Percentiles rank a stretch among this genome's conserved stretches.
phyloP scores from a whole-genome alignment of 495 filamentous ascomycete genomes.

The Penicillium crystallinum region DNA sequence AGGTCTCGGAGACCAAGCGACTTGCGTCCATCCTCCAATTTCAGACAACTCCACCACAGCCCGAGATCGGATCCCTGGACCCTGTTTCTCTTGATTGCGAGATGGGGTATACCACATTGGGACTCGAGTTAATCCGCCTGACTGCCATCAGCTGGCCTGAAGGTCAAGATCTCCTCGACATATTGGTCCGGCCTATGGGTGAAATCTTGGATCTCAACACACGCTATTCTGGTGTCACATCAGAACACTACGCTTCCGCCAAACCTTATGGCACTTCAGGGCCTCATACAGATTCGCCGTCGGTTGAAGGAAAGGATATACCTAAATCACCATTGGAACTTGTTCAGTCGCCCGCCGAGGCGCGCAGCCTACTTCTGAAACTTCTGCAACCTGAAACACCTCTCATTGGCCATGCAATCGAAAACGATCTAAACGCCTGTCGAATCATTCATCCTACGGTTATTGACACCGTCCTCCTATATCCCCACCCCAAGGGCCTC shows the following conservation, averaged over 20 bases:
- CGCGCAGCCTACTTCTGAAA: constrained; percentile 66
- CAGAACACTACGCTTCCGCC: constrained; percentile 67
- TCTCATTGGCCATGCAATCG: constrained; percentile 86
- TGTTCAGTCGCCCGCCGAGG: constrained; percentile 63
- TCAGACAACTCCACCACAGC: constrained; percentile 63
- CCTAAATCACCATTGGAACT: constrained; percentile 50
- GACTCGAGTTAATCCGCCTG: constrained; percentile 82
- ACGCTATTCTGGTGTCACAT: constrained; percentile 77
- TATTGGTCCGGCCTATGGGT: constrained; percentile 79
- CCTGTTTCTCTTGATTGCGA: constrained; percentile 89
- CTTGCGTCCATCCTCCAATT: constrained; percentile 78
- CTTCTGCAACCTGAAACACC: constrained; percentile 69
- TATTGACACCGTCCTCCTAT: constrained; percentile 83
- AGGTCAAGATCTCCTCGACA: constrained; percentile 68
- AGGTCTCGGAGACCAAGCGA: constrained; percentile 66
- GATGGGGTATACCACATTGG: constrained; percentile 88
- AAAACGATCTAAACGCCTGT: constrained; percentile 84
- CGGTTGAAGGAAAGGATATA: constrained; percentile 12
- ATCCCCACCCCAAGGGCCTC: constrained; percentile 67
- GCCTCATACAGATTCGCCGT: constrained; percentile 8
- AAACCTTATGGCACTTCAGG: constrained; percentile 45
- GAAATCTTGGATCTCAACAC: constrained; percentile 87
- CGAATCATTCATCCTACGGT: constrained; percentile 79
- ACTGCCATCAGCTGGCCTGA: constrained; percentile 83
- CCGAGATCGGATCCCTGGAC: constrained; percentile 26